These are phyloP conservation scores for Diplodia seriata DNA, from an alignment of 2,329 filamentous ascomycete genomes.

Conservation along the genomic window DNA sequence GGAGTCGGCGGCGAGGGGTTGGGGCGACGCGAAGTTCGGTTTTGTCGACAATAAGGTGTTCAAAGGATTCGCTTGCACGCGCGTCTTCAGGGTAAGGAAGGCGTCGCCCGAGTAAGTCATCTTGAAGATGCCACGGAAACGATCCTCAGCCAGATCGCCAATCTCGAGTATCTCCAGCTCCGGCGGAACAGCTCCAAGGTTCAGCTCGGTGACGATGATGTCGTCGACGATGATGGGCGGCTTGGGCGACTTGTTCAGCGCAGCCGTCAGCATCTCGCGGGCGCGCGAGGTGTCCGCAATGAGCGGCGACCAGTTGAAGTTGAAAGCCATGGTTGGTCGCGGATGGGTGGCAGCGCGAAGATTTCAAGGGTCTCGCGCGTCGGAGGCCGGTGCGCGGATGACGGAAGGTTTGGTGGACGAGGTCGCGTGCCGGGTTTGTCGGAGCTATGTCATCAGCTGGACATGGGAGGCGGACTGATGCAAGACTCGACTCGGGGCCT, in stretches of 20 bases:
- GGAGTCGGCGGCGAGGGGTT: constrained; percentile 87
- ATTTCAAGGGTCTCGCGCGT: constrained; percentile 11
- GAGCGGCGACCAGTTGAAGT: constrained; percentile 99
- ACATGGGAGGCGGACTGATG: constrained; percentile 9
- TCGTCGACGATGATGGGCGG: constrained; percentile 99
- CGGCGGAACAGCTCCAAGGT: constrained; percentile 91
- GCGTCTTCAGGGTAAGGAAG: constrained; percentile 91
- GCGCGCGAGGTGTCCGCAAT: constrained; percentile 93
- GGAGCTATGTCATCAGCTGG: constrained; percentile 27
- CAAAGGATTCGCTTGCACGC: constrained; percentile 95
- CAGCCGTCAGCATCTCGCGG: constrained; percentile 90
- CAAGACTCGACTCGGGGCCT: neutral
- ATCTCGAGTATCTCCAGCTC: constrained; percentile 98
- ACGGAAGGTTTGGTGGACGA: constrained; percentile 16
- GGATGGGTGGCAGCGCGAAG: neutral
- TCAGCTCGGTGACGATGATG: constrained; percentile 97
- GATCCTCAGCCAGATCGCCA: constrained; percentile 94
- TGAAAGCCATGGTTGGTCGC: constrained; percentile 82
- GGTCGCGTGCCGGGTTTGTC: constrained; percentile 30
- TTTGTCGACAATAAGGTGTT: constrained; percentile 95
- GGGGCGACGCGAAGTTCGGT: constrained; percentile 88
- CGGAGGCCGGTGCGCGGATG: constrained; percentile 25
- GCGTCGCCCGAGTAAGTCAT: constrained; percentile 98
- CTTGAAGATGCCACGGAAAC: constrained; percentile 98
- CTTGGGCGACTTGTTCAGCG: constrained; percentile 96